These are phyloP conservation scores for Claviceps pusilla DNA, from an alignment of 2,329 filamentous ascomycete genomes.

Conservation along the genomic window DNA sequence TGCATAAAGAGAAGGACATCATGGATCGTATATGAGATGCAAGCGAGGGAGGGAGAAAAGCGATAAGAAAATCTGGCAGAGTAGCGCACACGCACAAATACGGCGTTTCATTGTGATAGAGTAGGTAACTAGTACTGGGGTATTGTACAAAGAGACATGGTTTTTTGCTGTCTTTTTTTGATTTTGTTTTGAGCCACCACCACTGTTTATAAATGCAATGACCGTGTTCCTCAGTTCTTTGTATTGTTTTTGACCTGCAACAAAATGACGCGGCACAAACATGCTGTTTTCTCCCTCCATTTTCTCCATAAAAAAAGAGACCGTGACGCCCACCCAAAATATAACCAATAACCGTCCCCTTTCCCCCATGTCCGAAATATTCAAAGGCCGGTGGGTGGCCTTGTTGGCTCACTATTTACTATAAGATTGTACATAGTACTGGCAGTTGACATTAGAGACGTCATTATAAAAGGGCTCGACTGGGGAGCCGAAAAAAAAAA, in stretches of 20 bases:
- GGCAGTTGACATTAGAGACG: conserved; percentile 10
- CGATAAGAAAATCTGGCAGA: neutral
- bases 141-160: conserved; percentile 4
- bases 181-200: neutral
- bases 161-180: neutral
- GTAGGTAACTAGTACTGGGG: neutral
- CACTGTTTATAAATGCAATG: neutral
- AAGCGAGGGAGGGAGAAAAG: too few relatives aligned
- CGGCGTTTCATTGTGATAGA: conserved; percentile 2
- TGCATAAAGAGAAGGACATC: neutral
- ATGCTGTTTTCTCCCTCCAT: neutral
- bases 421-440: conserved; percentile 32
- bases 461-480: neutral
- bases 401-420: conserved; percentile 11
- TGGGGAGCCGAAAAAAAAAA: neutral
- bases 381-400: neutral
- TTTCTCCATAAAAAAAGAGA: neutral
- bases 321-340: neutral
- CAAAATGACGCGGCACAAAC: neutral
- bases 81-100: neutral
- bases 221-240: neutral
- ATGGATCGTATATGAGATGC: neutral
- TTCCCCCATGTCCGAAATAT: neutral
- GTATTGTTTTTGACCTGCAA: neutral
- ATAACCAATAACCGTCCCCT: neutral